phyloP scores from a whole-genome alignment of 495 filamentous ascomycete species.

The Hyphodiscus hymeniophilus region DNA sequence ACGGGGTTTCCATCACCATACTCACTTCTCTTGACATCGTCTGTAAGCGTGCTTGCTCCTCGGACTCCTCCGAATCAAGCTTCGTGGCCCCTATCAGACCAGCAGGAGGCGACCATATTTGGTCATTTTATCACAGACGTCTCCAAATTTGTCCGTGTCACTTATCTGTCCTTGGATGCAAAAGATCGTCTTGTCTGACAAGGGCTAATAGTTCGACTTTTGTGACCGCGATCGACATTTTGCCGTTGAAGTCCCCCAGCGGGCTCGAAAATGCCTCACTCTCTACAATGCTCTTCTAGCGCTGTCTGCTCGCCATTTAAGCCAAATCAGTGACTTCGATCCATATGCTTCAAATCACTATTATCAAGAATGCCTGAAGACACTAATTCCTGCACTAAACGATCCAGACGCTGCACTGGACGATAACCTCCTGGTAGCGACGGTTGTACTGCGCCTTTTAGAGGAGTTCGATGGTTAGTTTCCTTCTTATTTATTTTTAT shows the following conservation, averaged over 20 bases:
- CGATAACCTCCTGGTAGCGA: conserved; percentile 51
- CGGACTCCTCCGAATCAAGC: too few species aligned
- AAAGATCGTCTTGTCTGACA: too few species aligned
- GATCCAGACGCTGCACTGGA: conserved; percentile 45
- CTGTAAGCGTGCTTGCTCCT: too few species aligned
- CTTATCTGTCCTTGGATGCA: too few species aligned
- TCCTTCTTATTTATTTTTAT: too few species aligned
- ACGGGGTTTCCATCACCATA: too few species aligned
- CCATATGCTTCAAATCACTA: conserved; percentile 39
- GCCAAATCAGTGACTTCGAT: conserved; percentile 37
- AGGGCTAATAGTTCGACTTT: conserved; percentile 50
- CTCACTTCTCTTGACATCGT: too few species aligned
- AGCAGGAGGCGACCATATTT: too few species aligned
- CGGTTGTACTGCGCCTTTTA: conserved; percentile 52
- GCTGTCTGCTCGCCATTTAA: conserved; percentile 46
- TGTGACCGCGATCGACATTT: conserved; percentile 50
- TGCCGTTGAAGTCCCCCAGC: conserved; percentile 41
- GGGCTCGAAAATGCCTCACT: conserved; percentile 38
- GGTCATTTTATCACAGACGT: too few species aligned
- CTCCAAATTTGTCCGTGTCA: too few species aligned
- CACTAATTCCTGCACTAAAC: conserved; percentile 40
- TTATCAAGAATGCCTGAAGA: conserved; percentile 39
- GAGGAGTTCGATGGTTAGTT: conserved; percentile 52
- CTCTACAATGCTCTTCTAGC: conserved; percentile 52
- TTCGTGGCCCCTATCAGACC: too few species aligned